Percentiles rank a stretch among this genome's conserved stretches.
phyloP scores from a whole-genome alignment of 2,329 filamentous ascomycete species.

The Chrysosphaeria jannelii region DNA sequence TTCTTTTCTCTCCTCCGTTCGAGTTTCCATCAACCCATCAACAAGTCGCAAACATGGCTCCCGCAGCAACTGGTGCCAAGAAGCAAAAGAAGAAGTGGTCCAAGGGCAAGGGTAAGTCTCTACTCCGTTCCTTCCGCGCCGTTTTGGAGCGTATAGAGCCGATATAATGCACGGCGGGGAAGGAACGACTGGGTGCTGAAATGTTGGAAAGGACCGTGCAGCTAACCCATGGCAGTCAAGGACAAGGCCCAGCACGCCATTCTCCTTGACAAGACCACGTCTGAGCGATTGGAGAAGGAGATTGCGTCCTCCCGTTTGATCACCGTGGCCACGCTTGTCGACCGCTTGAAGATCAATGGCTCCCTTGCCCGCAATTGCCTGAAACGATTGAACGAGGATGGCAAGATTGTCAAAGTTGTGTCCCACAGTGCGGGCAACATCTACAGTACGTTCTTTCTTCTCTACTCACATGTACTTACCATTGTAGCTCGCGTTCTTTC shows the following conservation, averaged over 20 bases:
- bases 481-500: too few relatives aligned
- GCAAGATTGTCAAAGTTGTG: slow-evolving; percentile 92
- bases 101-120: slow-evolving; percentile 35
- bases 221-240: slow-evolving; percentile 34
- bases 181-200: background rate
- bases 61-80: slow-evolving; percentile 32
- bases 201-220: too few relatives aligned
- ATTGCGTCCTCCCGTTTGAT: slow-evolving; percentile 99
- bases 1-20: slow-evolving; percentile 2
- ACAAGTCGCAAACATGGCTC: slow-evolving; percentile 12
- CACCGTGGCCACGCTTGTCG: slow-evolving; percentile 93
- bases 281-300: slow-evolving; percentile 99
- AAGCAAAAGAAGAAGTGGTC: slow-evolving; percentile 64
- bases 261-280: slow-evolving; percentile 90
- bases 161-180: background rate
- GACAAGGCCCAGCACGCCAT: slow-evolving; percentile 99
- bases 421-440: slow-evolving; percentile 93
- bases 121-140: too few relatives aligned
- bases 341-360: slow-evolving; percentile 99
- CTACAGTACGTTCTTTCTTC: slow-evolving; percentile 75
- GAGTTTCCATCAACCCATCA: slow-evolving; percentile 3
- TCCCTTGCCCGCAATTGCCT: slow-evolving; percentile 77
- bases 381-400: slow-evolving; percentile 86
- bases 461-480: too few relatives aligned
- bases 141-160: background rate